A percentile compares a stretch with the other conserved stretches of the same genome.
Evolutionary conservation across 495 filamentous ascomycete genomes (phyloP).

Genomic region (Penicillium arizonense): DNA sequence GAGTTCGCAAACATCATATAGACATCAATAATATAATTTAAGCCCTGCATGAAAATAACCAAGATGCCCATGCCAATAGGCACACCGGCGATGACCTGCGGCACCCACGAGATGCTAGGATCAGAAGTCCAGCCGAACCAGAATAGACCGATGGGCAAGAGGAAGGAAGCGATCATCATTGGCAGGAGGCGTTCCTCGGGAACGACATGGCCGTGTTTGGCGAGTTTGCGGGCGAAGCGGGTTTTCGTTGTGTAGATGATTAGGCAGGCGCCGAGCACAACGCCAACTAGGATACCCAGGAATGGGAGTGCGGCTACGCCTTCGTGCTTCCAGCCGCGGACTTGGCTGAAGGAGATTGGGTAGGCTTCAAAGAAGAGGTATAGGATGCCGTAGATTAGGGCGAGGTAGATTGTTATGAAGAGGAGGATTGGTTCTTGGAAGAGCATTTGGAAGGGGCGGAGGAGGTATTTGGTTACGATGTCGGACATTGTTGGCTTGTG

Average conservation of each 20-base stretch:
- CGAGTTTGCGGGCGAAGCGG: conserved; percentile 49
- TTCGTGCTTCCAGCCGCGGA: conserved; percentile 47
- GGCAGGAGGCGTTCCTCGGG: conserved; percentile 60
- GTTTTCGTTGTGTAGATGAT: conserved; percentile 52
- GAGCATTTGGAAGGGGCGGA: conserved; percentile 61
- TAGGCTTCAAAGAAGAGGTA: conserved; percentile 65
- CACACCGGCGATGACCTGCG: conserved; percentile 49
- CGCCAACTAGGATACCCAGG: conserved; percentile 57
- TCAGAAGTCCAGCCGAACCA: conserved; percentile 63
- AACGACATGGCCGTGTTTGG: conserved; percentile 46
- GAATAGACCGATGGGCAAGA: conserved; percentile 60
- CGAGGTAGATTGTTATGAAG: conserved; percentile 48
- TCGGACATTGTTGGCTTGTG: conserved; percentile 43
- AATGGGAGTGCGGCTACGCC: conserved; percentile 58
- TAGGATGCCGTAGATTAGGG: conserved; percentile 59
- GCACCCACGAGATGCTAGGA: conserved; percentile 42
- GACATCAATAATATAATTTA: conserved; percentile 65
- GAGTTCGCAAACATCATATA: conserved; percentile 61
- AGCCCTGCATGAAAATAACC: conserved; percentile 56
- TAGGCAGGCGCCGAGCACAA: conserved; percentile 44
- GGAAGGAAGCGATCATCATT: conserved; percentile 54
- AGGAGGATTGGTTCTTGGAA: conserved; percentile 59
- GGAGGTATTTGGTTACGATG: conserved; percentile 50
- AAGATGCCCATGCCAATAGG: conserved; percentile 54
- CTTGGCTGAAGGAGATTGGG: conserved; percentile 54